Evolutionary conservation across 192 early-diverging fungal genomes (phyloP), one percentile per base, ranked within the genome.

Genomic region (Coemansia sp.): DNA sequence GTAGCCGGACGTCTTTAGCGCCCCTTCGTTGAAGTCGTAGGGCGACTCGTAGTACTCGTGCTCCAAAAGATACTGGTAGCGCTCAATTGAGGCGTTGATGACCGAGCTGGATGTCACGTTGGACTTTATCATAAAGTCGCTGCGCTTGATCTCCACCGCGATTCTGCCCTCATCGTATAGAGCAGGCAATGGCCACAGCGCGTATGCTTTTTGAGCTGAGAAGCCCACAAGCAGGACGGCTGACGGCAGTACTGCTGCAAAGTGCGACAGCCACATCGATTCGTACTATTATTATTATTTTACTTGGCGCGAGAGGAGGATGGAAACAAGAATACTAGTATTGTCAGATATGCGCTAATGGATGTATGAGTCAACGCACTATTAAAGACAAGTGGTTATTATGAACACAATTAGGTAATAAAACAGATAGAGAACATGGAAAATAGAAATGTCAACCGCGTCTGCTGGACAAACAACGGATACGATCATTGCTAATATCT

Each of bases 71-170:
- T 83, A 71, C 67, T 83, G 72, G 70, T 88, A 87, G 58, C 87
- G 86, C 75, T 82, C 75, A 51, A 87, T 77, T 20, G 76, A 81
- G 13, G 87, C 87, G 40, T 81, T 83, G 53, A 70, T 43, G 12
- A 90, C 84, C 14, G 86, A 75, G 53, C 79, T 75, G 68, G 85
- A 85, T 45, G 86, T 76, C 51, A 86, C 85, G 65, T 87, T 90
- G 62, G 83, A 82, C 54, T 84, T 84, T 67, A 90, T 86, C 67
- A 84, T 85, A 68, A 85, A 78, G 63, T 74, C 68, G 67, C 71
- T 77, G 61, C 83, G 79, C 63, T 82, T 84, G 54, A 87, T 77
- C 55, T 88, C 76, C 20, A 86, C 85, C 25, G 83, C 76, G 20
- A 84, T 83, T 46, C 64, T 78, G 46, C 84, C 84, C 6, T 78